Percentiles rank a stretch among this genome's conserved stretches.
phyloP scores from a whole-genome alignment of 352 stramenopile species.

The Globisporangium ultimum region DNA sequence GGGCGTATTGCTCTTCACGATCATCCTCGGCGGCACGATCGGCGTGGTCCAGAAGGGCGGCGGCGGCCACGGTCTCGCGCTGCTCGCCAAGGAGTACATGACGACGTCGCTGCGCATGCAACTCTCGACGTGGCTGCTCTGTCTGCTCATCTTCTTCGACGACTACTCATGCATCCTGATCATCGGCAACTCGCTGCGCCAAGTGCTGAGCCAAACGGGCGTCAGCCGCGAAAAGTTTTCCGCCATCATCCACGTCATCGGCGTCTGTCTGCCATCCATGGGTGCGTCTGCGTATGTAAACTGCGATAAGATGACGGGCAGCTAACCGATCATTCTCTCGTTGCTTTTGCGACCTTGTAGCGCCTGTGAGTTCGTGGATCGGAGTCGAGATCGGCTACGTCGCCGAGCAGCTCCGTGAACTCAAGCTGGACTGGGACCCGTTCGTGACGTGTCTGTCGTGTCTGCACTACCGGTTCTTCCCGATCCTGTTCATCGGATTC shows the following conservation, averaged over 20 bases:
- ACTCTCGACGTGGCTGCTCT: constrained; percentile 79
- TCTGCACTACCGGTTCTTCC: constrained; percentile 86
- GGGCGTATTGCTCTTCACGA: constrained; percentile 86
- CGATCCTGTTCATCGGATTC: constrained; percentile 85
- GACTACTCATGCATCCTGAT: constrained; percentile 92
- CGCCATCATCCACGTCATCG: constrained; percentile 86
- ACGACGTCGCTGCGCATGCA: constrained; percentile 81
- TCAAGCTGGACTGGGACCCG: constrained; percentile 84
- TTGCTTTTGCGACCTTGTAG: constrained; percentile 14
- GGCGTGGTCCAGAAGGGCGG: constrained; percentile 88
- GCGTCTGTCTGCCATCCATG: constrained; percentile 86
- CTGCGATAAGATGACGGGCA: constrained; percentile 1
- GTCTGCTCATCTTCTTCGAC: constrained; percentile 90
- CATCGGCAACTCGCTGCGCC: constrained; percentile 83
- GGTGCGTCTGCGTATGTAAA: constrained; percentile 27
- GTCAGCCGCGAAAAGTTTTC: constrained; percentile 89
- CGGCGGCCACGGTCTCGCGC: constrained; percentile 78
- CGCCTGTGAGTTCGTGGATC: constrained; percentile 88
- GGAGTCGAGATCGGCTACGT: constrained; percentile 89
- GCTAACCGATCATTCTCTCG: not conserved
- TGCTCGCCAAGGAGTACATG: constrained; percentile 80
- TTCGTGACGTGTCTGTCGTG: constrained; percentile 85
- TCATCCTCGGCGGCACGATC: constrained; percentile 86
- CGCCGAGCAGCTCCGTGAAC: constrained; percentile 63
- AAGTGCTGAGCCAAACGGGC: constrained; percentile 76